Evolutionary conservation across 2,329 filamentous ascomycete genomes (phyloP), one percentile per base, ranked within the genome.

Genomic region (Colletotrichum theobromicola): DNA sequence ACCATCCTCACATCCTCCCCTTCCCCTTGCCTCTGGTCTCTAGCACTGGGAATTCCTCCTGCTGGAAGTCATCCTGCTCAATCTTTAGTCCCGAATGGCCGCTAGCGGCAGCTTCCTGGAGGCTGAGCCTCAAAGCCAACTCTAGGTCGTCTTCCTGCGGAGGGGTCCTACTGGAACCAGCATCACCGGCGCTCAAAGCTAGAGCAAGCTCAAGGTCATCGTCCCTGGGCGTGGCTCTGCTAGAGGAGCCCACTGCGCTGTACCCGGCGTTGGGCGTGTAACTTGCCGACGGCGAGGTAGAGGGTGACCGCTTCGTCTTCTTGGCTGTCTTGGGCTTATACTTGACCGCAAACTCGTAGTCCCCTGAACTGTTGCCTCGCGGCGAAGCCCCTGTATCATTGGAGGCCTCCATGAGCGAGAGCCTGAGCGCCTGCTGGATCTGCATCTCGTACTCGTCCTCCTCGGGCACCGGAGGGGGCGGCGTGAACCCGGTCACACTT

Each of bases 131-230:
- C 66, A 93, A 81, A 2, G 92, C 92, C 35, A 92, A 83, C 67
- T 91, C 90, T 55, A 93, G 77, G 77, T 93, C 91, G 67, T 90
- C 89, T 53, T 92, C 90, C n/a, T 82, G 70, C 24, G 16, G 70
- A n/a, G 28, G 82, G 83, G 77, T 86, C 82, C 70, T 89, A 87
- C 75, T 92, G 90, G 55, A 89, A 93, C 83, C 42, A 50, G 42
- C 42, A 4, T 50, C 42, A 50, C 68, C 63, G 32, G 63, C 62
- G 77, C 92, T 93, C 15, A 93, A 83, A 75, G 87, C 87, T 63
- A 93, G 81, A 4, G 92, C 92, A 42, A 92, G 84, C 67, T 91
- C 90, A 61, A 93, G 77, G 77, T 93, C 92, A 65, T 90, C 89
- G 60, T 92, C 90, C 15, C 82, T 82, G 1, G 70, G 74, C 3